These are phyloP conservation scores for Evansstolkia leycettana DNA, from an alignment of 495 filamentous ascomycete genomes.

Conservation along the genomic window DNA sequence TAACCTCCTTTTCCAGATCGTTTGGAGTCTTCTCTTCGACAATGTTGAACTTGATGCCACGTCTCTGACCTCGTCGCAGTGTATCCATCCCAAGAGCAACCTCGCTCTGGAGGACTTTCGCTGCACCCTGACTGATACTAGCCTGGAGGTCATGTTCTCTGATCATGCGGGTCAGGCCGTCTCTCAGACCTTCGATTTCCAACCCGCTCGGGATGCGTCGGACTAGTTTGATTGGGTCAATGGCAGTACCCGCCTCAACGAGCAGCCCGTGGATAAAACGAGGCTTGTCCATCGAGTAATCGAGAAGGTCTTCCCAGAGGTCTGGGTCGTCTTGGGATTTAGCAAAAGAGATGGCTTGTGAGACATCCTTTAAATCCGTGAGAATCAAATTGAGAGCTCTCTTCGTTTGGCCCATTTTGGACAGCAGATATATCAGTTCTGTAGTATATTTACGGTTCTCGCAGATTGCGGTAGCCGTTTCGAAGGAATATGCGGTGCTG, in stretches of 20 bases:
- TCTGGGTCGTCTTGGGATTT: constrained; percentile 84
- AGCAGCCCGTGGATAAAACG: constrained; percentile 85
- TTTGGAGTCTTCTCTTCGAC: constrained; percentile 7
- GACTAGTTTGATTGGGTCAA: constrained; percentile 82
- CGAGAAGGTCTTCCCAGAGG: constrained; percentile 87
- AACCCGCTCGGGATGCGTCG: constrained; percentile 82
- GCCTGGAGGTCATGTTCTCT: constrained; percentile 89
- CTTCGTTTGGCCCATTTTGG: constrained; percentile 88
- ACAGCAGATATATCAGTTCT: constrained; percentile 86
- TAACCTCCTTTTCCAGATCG: neutral
- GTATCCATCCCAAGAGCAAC: constrained; percentile 72
- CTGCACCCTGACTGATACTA: constrained; percentile 81
- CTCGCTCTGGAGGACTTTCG: constrained; percentile 74
- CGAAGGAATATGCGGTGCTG: constrained; percentile 73
- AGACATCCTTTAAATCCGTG: constrained; percentile 74
- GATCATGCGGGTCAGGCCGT: constrained; percentile 74
- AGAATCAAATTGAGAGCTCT: constrained; percentile 84
- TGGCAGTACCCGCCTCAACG: constrained; percentile 84
- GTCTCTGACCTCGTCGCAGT: constrained; percentile 61
- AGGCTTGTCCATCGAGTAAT: constrained; percentile 94
- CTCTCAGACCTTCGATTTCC: constrained; percentile 77
- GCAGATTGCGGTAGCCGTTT: constrained; percentile 63
- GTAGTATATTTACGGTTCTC: constrained; percentile 66
- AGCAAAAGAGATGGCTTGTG: constrained; percentile 83
- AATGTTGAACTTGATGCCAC: constrained; percentile 82